Percentiles rank a stretch among this genome's conserved stretches.
phyloP scores from a whole-genome alignment of 495 filamentous ascomycete species.

The Oidiodendron maius region DNA sequence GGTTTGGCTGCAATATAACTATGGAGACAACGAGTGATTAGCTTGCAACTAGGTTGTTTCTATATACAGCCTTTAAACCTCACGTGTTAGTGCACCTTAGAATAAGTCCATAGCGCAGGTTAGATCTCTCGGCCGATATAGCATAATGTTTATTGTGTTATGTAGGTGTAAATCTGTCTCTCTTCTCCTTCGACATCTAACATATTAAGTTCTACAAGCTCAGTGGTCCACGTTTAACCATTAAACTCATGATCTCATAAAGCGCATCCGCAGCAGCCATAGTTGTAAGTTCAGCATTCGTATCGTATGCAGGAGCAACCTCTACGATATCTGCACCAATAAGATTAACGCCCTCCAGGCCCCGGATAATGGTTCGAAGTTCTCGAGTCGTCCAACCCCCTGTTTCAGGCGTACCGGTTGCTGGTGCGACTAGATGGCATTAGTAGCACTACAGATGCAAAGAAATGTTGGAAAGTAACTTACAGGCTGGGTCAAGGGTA shows the following conservation, averaged over 20 bases:
- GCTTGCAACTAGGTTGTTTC: too few relatives aligned
- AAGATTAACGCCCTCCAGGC: conserved; percentile 65
- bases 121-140: too few relatives aligned
- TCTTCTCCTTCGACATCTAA: too few relatives aligned
- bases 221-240: conserved; percentile 57
- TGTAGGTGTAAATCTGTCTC: too few relatives aligned
- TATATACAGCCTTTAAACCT: too few relatives aligned
- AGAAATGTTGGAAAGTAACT: too few relatives aligned
- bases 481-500: conserved; percentile 71
- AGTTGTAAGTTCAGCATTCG: conserved; percentile 60
- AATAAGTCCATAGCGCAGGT: too few relatives aligned
- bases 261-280: conserved; percentile 63
- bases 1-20: too few relatives aligned
- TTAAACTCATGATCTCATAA: conserved; percentile 60
- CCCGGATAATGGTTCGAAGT: conserved; percentile 65
- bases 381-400: conserved; percentile 74
- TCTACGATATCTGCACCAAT: conserved; percentile 67
- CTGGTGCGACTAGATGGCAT: conserved; percentile 53
- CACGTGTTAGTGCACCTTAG: too few relatives aligned
- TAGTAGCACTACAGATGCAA: conserved; percentile 2
- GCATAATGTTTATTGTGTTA: too few relatives aligned
- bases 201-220: too few relatives aligned
- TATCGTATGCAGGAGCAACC: conserved; percentile 62
- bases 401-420: conserved; percentile 72
- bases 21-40: too few relatives aligned